Evolutionary conservation across 495 filamentous ascomycete species (phyloP), one percentile per base, ranked within the genome.

Genomic region (Antarctomyces pellizariae): DNA sequence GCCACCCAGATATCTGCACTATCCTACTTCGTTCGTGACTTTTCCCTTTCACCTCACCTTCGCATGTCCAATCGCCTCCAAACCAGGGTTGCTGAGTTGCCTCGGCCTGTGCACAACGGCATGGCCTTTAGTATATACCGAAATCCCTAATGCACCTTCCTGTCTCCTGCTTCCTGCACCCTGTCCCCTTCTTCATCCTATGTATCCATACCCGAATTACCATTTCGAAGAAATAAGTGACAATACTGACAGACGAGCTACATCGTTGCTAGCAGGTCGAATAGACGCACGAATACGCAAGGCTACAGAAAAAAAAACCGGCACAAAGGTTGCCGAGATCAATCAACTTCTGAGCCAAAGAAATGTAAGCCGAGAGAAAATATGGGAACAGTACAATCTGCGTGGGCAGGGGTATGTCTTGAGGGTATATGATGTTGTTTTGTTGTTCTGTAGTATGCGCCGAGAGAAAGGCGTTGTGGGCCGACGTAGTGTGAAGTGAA

Each of bases 351-450:
- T n/a, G n/a, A n/a, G n/a, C n/a, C n/a, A n/a, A n/a, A n/a, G n/a
- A n/a, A n/a, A n/a, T n/a, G n/a, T n/a, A n/a, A n/a, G n/a, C n/a
- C n/a, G n/a, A n/a, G n/a, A n/a, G n/a, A 24, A 25, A 9, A 29
- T 18, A 2, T 23, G 4, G 25, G 14, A 22, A 19, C 16, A 4
- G 15, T 13, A 7, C n/a, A 16, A 31, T 2, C 18, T 10, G 29
- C 24, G 30, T 25, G 30, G 28, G 36, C 41, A 34, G 32, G 44
- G 37, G 45, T 48, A 48, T 48, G 36, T 44, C 39, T 44, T 40
- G 21, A 20, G 34, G 34, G 30, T 36, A 36, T 36, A 38, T 38
- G 18, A 15, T 22, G 13, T 24, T 21, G 29, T 34, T 30, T 29
- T 2, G n/a, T 12, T 12, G 2, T 22, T 6, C 26, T 16, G 13